These are phyloP conservation scores for Solanum chacoense DNA, from an alignment of 305 asterid genomes.

Conservation along the genomic window DNA sequence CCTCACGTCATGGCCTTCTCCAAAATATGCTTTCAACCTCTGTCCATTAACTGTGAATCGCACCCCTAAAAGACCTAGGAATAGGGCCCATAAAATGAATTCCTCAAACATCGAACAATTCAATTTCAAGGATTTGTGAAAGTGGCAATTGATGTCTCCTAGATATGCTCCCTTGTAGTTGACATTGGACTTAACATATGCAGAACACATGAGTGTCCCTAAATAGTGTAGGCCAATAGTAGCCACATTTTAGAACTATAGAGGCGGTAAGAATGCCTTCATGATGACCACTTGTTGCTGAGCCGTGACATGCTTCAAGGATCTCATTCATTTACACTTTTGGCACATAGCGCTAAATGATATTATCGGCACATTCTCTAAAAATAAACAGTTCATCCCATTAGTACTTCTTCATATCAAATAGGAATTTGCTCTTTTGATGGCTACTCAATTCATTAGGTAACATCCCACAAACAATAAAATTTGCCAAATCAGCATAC, in stretches of 20 bases:
- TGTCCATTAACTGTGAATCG: too few species aligned
- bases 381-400: not conserved
- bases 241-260: not conserved
- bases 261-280: not conserved
- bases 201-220: not conserved
- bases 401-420: not conserved
- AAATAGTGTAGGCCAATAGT: not conserved
- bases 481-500: not conserved
- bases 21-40: too few species aligned
- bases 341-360: not conserved
- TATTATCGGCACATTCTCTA: not conserved
- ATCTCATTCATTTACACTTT: not conserved
- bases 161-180: not conserved
- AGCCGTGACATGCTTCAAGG: not conserved
- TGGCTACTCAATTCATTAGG: not conserved
- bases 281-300: not conserved
- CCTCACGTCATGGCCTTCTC: too few species aligned
- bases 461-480: not conserved
- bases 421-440: not conserved
- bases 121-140: not conserved
- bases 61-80: not conserved
- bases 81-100: not conserved
- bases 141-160: not conserved
- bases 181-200: not conserved
- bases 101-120: not conserved